Evolutionary conservation across 768 basidiomycete species (phyloP).

Genomic region (Tephrocybe sp.): DNA sequence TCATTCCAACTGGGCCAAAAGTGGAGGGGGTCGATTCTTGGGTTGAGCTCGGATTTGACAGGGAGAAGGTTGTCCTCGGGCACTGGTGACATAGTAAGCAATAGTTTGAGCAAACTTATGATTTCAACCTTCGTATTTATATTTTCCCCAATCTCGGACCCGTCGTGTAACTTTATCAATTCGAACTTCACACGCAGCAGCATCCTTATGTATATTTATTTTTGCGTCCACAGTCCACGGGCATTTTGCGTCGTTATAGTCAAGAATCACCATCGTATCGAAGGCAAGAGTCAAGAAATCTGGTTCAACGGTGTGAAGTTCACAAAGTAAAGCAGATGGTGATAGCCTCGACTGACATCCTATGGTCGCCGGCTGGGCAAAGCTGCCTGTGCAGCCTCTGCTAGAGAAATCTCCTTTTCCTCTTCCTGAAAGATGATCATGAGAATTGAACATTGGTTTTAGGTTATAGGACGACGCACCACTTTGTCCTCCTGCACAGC

Average conservation of each 20-base stretch:
- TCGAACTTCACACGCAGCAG: too few relatives aligned
- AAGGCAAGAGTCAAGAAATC: too few relatives aligned
- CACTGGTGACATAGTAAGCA: slow-evolving; percentile 52
- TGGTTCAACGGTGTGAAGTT: not conserved
- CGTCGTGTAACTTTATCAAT: not conserved
- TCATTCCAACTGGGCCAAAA: slow-evolving; percentile 26
- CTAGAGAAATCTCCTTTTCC: slow-evolving; percentile 34
- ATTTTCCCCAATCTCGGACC: not conserved
- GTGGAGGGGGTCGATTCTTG: slow-evolving; percentile 46
- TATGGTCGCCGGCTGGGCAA: slow-evolving; percentile 11
- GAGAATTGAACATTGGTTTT: not conserved
- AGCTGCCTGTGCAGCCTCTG: slow-evolving; percentile 38
- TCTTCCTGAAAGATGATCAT: slow-evolving; percentile 29
- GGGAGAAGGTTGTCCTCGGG: slow-evolving; percentile 44
- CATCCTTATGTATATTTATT: too few relatives aligned
- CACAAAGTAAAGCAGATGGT: not conserved
- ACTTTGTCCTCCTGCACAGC: slow-evolving; percentile 24
- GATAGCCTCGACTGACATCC: not conserved
- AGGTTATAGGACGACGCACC: slow-evolving; percentile 17
- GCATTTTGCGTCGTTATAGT: too few relatives aligned
- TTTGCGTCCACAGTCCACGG: too few relatives aligned
- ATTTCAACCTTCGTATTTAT: not conserved
- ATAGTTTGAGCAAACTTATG: not conserved
- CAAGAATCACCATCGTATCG: too few relatives aligned
- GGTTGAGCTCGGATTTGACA: slow-evolving; percentile 66